These are phyloP conservation scores for Pseudovirgaria hyperparasitica DNA, from an alignment of 2,329 filamentous ascomycete species.

Conservation along the genomic window DNA sequence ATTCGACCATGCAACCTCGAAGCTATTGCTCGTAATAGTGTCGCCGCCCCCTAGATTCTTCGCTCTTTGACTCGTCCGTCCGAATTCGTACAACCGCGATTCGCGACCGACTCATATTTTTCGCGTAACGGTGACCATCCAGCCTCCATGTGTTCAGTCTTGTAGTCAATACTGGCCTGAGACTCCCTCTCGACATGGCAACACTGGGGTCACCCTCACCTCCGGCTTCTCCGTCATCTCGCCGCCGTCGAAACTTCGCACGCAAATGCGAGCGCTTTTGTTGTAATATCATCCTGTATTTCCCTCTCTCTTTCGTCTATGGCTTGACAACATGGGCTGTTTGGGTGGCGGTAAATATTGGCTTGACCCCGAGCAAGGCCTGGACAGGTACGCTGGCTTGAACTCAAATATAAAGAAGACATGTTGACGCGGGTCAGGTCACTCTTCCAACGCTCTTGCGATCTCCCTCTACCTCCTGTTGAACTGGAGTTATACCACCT, in stretches of 20 bases:
- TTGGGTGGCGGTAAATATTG: conserved; percentile 73
- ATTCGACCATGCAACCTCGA: too few species aligned
- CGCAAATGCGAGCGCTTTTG: conserved; percentile 70
- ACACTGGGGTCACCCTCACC: conserved; percentile 26
- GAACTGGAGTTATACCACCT: conserved; percentile 81
- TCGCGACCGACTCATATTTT: too few species aligned
- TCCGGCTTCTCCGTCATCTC: conserved; percentile 24
- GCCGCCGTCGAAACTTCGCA: conserved; percentile 39
- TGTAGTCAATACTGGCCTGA: too few species aligned
- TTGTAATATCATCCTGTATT: conserved; percentile 66
- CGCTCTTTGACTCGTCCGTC: too few species aligned
- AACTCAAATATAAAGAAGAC: background rate
- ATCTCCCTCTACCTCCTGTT: conserved; percentile 63
- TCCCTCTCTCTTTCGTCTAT: conserved; percentile 84
- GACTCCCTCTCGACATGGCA: too few species aligned
- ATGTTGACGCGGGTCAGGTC: conserved; percentile 19
- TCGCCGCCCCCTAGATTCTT: too few species aligned
- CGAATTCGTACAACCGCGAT: too few species aligned
- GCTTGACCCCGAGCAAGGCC: conserved; percentile 26
- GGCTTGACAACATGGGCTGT: conserved; percentile 82
- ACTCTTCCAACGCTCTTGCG: conserved; percentile 47
- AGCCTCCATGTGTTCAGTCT: too few species aligned
- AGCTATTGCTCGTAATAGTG: too few species aligned
- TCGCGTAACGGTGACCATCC: too few species aligned
- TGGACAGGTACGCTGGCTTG: conserved; percentile 19